Evolutionary conservation across 352 stramenopile species (phyloP), one percentile per base, ranked within the genome.

Genomic region (Phytophthora palmivora): DNA sequence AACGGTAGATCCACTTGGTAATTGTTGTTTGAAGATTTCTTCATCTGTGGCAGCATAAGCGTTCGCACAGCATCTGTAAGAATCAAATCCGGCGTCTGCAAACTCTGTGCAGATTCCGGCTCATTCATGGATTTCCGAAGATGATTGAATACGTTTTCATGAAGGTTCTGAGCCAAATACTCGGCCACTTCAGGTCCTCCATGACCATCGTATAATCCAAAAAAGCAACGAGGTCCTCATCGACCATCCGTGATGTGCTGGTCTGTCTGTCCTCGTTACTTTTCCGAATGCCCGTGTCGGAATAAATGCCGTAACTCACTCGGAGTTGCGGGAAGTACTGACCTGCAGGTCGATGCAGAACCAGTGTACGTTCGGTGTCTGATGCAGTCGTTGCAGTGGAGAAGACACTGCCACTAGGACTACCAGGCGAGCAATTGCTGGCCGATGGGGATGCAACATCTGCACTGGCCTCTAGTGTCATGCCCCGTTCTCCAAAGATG

Each of bases 191-290:
- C 74, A 4, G 78, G 34, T 18, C 88, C 88, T 42, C 81, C 83
- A 58, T 96, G 88, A 34, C 88, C 88, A 60, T 96, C 88, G 60
- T 91, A 96, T 1, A 96, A 61, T n/a, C 81, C 88, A 53, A 96
- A 94, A 58, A 87, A 96, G 82, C 85, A 12, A 92, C 72, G 0
- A 81, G 70, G 16, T 94, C 76, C 58, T 91, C 67, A 36, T 74
- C 43, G 5, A 90, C 70, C 48, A 43, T 66, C n/a, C 76, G 68
- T 26, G 81, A 78, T 2, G 67, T 67, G 48, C 70, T 90, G 8
- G 79, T 73, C 24, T 81, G 62, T 57, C 84, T 74, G 66, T 95
- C 87, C 64, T 95, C 87, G 70, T 95, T 95, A 11, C 66, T 28
- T 28, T 87, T 89, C 30, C 87, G 87, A 50, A 82, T 76, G 18